Percentiles rank a stretch among this genome's conserved stretches.
Conservation (phyloP, 2,329 filamentous ascomycete genomes). For the Xylariaceae sp. region DNA sequence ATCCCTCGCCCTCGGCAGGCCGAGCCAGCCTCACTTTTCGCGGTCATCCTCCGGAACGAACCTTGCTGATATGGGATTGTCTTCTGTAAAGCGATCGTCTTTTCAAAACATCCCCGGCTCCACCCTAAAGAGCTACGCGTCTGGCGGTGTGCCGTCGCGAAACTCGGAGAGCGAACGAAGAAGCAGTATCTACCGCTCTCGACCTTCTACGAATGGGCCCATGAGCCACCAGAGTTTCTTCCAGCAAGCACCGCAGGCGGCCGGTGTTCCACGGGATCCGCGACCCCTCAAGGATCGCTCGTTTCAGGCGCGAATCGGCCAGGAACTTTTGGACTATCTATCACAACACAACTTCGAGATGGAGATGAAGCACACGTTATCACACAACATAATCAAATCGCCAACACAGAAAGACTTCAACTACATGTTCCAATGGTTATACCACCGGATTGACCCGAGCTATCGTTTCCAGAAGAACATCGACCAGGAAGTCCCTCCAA, state of each 20-base stretch:
- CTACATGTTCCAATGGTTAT: constrained; percentile 96
- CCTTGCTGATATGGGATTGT: constrained; percentile 76
- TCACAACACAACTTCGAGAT: constrained; percentile 94
- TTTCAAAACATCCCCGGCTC: constrained; percentile 66
- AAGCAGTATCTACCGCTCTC: constrained; percentile 78
- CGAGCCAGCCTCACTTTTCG: constrained; percentile 84
- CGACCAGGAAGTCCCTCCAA: constrained; percentile 89
- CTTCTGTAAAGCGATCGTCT: constrained; percentile 83
- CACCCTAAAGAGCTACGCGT: constrained; percentile 71
- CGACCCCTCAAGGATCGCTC: constrained; percentile 80
- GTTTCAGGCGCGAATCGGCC: constrained; percentile 80
- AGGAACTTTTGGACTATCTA: constrained; percentile 90
- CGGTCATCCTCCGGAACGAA: constrained; percentile 83
- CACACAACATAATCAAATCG: constrained; percentile 86
- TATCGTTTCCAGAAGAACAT: constrained; percentile 94
- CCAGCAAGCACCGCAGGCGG: constrained; percentile 78
- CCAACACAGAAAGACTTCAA: constrained; percentile 99
- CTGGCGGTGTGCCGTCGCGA: constrained; percentile 49
- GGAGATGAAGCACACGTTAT: constrained; percentile 94
- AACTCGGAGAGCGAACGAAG: constrained; percentile 62
- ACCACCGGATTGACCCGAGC: constrained; percentile 91
- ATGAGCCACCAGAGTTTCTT: constrained; percentile 91
- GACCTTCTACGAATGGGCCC: constrained; percentile 70
- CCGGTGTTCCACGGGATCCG: constrained; percentile 83
- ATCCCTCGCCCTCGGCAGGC: constrained; percentile 81